Evolutionary conservation across 1,139 yeast species (phyloP).

Genomic region (Casaregolazyma suthepensis): DNA sequence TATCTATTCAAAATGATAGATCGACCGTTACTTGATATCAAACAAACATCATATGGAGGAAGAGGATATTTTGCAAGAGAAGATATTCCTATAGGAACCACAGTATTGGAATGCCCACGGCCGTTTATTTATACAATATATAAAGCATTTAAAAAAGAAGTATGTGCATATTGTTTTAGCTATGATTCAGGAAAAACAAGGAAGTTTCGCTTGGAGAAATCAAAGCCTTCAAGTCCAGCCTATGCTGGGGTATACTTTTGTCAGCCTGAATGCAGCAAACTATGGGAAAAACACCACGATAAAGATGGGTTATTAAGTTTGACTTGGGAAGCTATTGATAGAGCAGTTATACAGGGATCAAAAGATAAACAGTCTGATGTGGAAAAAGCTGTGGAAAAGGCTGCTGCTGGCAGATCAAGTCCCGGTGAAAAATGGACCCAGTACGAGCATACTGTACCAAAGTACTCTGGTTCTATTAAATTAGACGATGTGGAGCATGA

Average conservation of each 20-base stretch:
- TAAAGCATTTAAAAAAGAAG: conserved; percentile 58
- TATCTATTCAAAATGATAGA: not conserved
- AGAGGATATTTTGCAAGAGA: conserved; percentile 55
- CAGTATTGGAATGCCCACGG: conserved; percentile 36
- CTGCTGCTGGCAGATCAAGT: conserved; percentile 1
- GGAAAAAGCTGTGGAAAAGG: not conserved
- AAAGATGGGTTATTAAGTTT: conserved; percentile 29
- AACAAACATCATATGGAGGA: conserved; percentile 40
- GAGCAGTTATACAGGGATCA: not conserved
- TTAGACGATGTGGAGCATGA: conserved; percentile 39
- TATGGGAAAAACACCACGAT: conserved; percentile 33
- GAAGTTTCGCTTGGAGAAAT: conserved; percentile 30
- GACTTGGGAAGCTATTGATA: conserved; percentile 31
- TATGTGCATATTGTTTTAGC: conserved; percentile 50
- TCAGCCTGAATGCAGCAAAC: conserved; percentile 39
- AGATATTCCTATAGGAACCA: conserved; percentile 39
- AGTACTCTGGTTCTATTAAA: conserved; percentile 8
- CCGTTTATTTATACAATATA: conserved; percentile 47
- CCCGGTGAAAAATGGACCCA: conserved; percentile 13
- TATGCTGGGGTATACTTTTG: conserved; percentile 55
- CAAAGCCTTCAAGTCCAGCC: conserved; percentile 15
- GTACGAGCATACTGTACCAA: conserved; percentile 19
- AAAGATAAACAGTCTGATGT: conserved; percentile 1
- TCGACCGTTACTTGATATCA: conserved; percentile 14
- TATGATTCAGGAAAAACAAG: conserved; percentile 47